Base-by-base conservation (phyloP, 1,284 basidiomycete species). In the Ceratobasidium papillatum region DNA sequence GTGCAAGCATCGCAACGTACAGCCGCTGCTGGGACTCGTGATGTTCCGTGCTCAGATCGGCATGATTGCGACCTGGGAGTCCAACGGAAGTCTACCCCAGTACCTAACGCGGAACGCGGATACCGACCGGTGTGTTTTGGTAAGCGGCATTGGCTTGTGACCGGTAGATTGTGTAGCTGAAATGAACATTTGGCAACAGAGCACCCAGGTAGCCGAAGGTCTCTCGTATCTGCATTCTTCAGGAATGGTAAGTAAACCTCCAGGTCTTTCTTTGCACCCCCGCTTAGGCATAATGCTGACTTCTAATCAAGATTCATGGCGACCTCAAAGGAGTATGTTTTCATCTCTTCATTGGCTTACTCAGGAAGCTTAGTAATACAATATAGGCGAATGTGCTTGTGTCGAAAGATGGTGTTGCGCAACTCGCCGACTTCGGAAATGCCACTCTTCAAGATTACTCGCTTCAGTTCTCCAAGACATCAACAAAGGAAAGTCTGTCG, bases 251-350 rank as follows among this genome's bases (percentile, higher is more conserved):
- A 54, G 65, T 19, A 47, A 3, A 47, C 3, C 19, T 47, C 4
- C 45, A 17, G 3, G 3, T 47, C 8, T n/a, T 9, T n/a, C 8
- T n/a, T 47, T 47, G 19, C 4, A 11, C 19, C 7, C 3, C 19
- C 8, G 38, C 38, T 41, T 5, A 41, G 38, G 38, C 14, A 41
- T 7, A 19, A 19, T 17, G 45, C 19, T 47, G 5, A 14, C 19
- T 47, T 11, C 45, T n/a, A n/a, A n/a, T 54, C 32, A 7, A 69
- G 66, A 38, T 69, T 5, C 54, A 69, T 34, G 66, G 66, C 4
- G 66, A 69, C 22, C 32, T 69, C 22, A 69, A 69, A 22, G 52
- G 11, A n/a, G 66, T 69, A 69, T 11, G 66, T 9, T 19, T 2
- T 43, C n/a, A 17, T 1, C 30, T 30, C 2, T 59, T 45, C 9